phyloP scores from a whole-genome alignment of 1,284 basidiomycete species.

The Cryptococcus maquisensis region DNA sequence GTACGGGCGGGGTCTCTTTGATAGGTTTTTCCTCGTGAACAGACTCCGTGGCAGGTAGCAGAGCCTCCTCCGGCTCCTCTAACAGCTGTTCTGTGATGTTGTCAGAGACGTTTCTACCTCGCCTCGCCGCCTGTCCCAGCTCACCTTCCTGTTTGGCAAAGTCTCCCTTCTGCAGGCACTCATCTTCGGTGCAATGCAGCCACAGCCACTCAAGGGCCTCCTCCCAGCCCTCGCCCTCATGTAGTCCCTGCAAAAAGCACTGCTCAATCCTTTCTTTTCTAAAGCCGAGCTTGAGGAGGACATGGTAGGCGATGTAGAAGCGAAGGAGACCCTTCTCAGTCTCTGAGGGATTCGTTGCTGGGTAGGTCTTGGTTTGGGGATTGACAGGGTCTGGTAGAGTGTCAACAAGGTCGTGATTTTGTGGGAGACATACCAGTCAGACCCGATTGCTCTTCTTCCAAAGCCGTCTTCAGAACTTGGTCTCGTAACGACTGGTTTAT shows the following conservation, averaged over 20 bases:
- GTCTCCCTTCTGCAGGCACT: conserved; percentile 50
- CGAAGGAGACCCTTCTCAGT: conserved; percentile 67
- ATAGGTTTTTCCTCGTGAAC: too few species aligned
- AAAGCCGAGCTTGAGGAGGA: conserved; percentile 81
- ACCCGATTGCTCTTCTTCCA: conserved; percentile 38
- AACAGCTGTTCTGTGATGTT: not conserved
- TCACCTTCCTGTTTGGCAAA: conserved; percentile 24
- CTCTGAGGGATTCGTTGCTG: conserved; percentile 12
- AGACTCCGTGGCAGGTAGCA: not conserved
- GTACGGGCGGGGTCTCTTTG: not conserved
- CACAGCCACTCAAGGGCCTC: conserved; percentile 91
- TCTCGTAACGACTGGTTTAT: conserved; percentile 61
- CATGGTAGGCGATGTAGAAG: conserved; percentile 74
- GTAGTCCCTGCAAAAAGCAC: conserved; percentile 49
- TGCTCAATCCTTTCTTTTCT: conserved; percentile 54
- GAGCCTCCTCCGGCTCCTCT: conserved; percentile 4
- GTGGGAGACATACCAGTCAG: not conserved
- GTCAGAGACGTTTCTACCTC: conserved; percentile 2
- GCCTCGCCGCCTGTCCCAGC: conserved; percentile 6
- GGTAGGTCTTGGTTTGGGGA: conserved; percentile 1
- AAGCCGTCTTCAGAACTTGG: conserved; percentile 53
- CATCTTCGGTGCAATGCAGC: conserved; percentile 63
- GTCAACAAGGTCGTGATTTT: not conserved
- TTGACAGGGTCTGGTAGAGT: not conserved
- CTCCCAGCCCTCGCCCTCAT: conserved; percentile 66